Evolutionary conservation across 371 early-diverging fungal genomes (phyloP).

Genomic region (Amoeboaphelidium protococcarum): DNA sequence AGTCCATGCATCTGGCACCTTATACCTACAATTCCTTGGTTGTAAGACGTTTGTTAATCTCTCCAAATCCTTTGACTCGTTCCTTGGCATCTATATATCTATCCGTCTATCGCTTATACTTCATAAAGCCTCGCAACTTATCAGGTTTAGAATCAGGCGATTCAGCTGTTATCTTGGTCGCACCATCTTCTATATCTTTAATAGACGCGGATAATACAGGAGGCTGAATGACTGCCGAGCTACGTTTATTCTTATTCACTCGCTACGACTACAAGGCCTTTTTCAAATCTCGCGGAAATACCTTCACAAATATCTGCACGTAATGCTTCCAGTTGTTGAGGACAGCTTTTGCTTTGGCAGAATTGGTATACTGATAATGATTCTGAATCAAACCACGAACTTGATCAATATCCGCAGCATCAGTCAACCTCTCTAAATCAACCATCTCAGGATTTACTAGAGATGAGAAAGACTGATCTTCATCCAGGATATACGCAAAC

Average conservation of each 20-base stretch:
- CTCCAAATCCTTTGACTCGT: conserved; percentile 70
- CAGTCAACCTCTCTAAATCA: conserved; percentile 15
- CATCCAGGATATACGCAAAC: conserved; percentile 49
- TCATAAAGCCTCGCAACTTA: conserved; percentile 63
- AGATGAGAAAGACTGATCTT: no score
- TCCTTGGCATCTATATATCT: conserved; percentile 49
- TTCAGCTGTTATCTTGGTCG: conserved; percentile 16
- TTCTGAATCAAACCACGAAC: conserved; percentile 46
- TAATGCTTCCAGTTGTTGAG: conserved; percentile 35
- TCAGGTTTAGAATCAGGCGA: conserved; percentile 6
- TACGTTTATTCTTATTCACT: no score
- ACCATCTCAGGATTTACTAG: conserved; percentile 21
- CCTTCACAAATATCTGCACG: conserved; percentile 60
- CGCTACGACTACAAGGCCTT: conserved; percentile 37
- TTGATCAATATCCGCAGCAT: conserved; percentile 37
- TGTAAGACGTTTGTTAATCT: conserved; percentile 59
- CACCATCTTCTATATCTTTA: conserved; percentile 64
- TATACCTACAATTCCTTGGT: conserved; percentile 57
- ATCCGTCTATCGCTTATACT: conserved; percentile 65
- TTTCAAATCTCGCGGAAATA: conserved; percentile 79
- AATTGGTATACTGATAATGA: conserved; percentile 57
- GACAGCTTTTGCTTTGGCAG: conserved; percentile 40
- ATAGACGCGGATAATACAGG: no score
- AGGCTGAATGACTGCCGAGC: no score
- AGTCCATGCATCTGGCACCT: conserved; percentile 86